Conservation (phyloP, 345 rosid genomes). For the Geranium rotundifolium region DNA sequence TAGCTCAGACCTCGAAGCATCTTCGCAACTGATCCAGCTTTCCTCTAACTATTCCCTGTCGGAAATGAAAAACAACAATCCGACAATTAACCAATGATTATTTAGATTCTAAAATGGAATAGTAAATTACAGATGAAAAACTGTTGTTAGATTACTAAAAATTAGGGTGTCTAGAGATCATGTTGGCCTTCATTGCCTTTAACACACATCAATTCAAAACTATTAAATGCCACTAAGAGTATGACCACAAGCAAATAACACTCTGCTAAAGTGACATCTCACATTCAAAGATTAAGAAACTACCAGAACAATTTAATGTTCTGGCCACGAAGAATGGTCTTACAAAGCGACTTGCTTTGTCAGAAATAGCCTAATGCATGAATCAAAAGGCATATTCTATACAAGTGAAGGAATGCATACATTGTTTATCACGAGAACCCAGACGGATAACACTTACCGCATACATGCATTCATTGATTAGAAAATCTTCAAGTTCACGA, state of each 20-base stretch:
- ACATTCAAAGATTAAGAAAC: too few relatives aligned
- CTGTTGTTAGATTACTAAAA: neutral
- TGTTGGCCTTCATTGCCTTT: neutral
- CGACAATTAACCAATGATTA: neutral
- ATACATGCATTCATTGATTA: constrained; percentile 94
- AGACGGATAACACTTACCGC: constrained; percentile 42
- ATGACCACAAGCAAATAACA: neutral
- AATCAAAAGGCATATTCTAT: neutral
- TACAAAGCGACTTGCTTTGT: neutral
- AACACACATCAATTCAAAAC: neutral
- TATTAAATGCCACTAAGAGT: neutral
- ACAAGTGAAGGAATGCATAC: neutral
- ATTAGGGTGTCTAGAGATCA: neutral
- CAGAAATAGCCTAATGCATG: neutral
- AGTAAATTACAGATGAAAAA: neutral
- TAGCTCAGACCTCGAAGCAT: constrained; percentile 73
- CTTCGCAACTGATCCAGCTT: constrained; percentile 87
- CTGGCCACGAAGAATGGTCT: neutral
- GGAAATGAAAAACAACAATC: constrained; percentile 1
- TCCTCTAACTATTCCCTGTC: constrained; percentile 90
- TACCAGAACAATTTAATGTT: too few relatives aligned
- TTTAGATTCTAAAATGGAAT: neutral
- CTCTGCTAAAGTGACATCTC: neutral
- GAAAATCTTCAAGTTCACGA: constrained; percentile 97
- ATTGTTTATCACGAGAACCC: constrained; percentile 1